These are phyloP conservation scores for Chimonanthus praecox DNA, from an alignment of 164 flowering plant species.

Conservation along the genomic window DNA sequence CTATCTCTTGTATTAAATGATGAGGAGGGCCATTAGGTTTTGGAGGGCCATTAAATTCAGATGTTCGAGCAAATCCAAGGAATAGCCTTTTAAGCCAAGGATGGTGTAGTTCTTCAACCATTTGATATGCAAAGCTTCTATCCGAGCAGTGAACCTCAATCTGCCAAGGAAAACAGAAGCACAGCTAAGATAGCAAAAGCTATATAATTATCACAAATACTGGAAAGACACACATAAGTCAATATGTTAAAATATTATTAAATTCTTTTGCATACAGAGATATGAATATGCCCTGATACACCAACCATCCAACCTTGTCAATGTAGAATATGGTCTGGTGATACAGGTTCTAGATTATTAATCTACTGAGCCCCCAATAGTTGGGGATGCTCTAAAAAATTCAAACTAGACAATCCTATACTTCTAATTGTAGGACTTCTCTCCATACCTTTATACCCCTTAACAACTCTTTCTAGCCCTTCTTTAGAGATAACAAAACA, in stretches of 20 bases:
- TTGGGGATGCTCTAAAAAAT: not conserved
- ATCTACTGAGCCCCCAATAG: not conserved
- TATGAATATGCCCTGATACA: no score
- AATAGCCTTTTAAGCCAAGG: conserved; percentile 93
- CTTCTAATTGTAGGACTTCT: not conserved
- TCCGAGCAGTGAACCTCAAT: conserved; percentile 73
- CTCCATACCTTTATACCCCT: no score
- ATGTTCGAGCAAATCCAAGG: conserved; percentile 90
- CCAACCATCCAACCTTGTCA: no score
- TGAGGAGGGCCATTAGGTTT: conserved; percentile 50
- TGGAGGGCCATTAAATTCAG: conserved; percentile 75
- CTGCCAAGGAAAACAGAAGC: conserved; percentile 26
- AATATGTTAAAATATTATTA: no score
- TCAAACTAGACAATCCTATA: not conserved
- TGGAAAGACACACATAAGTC: no score
- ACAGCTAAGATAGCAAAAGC: not conserved
- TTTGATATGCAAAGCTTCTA: conserved; percentile 74
- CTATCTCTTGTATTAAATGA: conserved; percentile 81
- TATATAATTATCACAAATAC: not conserved
- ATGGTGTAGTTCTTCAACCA: conserved; percentile 65
- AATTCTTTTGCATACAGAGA: no score
- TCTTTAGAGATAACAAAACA: no score
- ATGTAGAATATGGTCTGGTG: not conserved
- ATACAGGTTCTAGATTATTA: not conserved
- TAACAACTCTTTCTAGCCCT: no score